phyloP scores from a whole-genome alignment of 2,329 filamentous ascomycete species.

The Coniella lustricola region DNA sequence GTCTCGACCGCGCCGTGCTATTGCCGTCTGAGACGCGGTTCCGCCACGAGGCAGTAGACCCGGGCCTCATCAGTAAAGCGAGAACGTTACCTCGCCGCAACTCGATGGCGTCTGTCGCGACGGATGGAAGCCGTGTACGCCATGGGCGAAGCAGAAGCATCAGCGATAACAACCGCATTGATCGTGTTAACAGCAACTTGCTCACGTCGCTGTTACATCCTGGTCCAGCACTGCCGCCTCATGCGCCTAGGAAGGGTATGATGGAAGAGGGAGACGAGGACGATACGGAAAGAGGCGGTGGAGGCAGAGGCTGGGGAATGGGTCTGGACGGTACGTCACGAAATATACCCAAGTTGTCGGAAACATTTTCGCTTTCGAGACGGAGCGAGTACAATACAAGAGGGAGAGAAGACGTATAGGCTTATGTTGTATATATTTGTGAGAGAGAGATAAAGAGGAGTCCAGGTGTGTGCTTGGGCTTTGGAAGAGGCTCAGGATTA shows the following conservation, averaged over 20 bases:
- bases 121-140: slow-evolving; percentile 18
- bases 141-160: slow-evolving; percentile 32
- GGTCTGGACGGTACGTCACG: slow-evolving; percentile 1
- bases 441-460: too few relatives aligned
- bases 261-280: background rate
- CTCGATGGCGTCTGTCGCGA: slow-evolving; percentile 27
- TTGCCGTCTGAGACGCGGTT: slow-evolving; percentile 51
- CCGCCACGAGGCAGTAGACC: slow-evolving; percentile 44
- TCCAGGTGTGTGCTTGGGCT: too few relatives aligned
- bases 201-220: slow-evolving; percentile 42
- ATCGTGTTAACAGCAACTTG: slow-evolving; percentile 32
- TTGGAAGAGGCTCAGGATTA: too few relatives aligned
- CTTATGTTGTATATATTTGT: too few relatives aligned
- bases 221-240: slow-evolving; percentile 32
- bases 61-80: slow-evolving; percentile 23
- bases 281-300: slow-evolving; percentile 1
- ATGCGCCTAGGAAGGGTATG: slow-evolving; percentile 8
- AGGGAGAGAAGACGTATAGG: slow-evolving; percentile 10
- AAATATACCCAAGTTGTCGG: slow-evolving; percentile 8
- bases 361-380: slow-evolving; percentile 15
- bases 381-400: slow-evolving; percentile 8
- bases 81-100: slow-evolving; percentile 27
- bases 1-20: slow-evolving; percentile 54
- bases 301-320: background rate
- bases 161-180: slow-evolving; percentile 13